Percentiles rank a stretch among this genome's conserved stretches.
phyloP scores from a whole-genome alignment of 2,329 filamentous ascomycete species.

The Cercospora brassicicola region DNA sequence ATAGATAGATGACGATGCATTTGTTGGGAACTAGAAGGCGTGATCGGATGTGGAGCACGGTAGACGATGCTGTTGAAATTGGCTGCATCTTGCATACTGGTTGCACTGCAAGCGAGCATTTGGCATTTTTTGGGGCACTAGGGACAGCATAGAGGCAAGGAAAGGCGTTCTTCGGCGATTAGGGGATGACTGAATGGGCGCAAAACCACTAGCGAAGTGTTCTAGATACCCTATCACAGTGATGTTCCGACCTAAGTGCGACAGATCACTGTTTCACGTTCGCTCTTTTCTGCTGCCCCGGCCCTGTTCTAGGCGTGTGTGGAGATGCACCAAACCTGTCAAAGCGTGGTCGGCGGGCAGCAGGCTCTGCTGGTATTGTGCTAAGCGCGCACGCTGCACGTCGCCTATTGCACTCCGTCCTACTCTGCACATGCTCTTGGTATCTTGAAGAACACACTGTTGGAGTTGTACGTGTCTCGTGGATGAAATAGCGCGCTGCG shows the following conservation, averaged over 20 bases:
- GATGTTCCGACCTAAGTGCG: constrained; percentile 8
- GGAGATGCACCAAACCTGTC: constrained; percentile 1
- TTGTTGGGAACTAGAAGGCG: constrained; percentile 17
- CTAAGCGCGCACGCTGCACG: neutral
- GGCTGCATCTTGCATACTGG: constrained; percentile 14
- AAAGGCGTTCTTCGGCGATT: constrained; percentile 11
- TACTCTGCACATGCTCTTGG: neutral
- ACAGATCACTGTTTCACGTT: constrained; percentile 4
- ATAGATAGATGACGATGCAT: constrained; percentile 12
- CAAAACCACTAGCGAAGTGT: constrained; percentile 11
- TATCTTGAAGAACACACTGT: neutral
- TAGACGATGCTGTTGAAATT: constrained; percentile 1
- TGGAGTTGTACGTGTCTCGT: neutral
- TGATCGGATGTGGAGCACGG: constrained; percentile 7
- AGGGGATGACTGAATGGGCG: neutral
- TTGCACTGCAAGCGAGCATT: constrained; percentile 12
- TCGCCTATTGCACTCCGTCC: neutral
- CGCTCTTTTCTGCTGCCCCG: neutral
- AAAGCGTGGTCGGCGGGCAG: neutral
- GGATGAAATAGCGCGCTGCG: constrained; percentile 1
- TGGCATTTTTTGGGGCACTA: neutral
- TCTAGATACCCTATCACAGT: constrained; percentile 14
- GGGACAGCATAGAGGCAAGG: neutral
- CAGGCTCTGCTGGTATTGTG: neutral
- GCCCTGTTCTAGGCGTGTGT: neutral